Evolutionary conservation across 2,329 filamentous ascomycete genomes (phyloP).

Genomic region (Phoma sp.): DNA sequence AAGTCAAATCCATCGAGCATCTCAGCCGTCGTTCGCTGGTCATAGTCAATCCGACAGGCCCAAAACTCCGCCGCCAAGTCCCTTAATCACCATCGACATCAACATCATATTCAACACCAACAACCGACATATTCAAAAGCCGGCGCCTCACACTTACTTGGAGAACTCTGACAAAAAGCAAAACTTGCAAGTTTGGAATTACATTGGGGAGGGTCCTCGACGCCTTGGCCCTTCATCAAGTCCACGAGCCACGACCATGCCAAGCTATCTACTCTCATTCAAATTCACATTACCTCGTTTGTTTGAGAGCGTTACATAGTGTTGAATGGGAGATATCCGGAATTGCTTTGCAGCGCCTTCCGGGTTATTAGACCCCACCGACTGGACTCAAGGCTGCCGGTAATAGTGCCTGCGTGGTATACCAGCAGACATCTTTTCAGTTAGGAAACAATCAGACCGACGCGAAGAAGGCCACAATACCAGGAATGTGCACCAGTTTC

Average conservation of each 20-base stretch:
- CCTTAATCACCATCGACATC: not conserved
- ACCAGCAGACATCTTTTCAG: not conserved
- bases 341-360: not conserved
- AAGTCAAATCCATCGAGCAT: not conserved
- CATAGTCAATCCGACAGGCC: not conserved
- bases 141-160: too few relatives aligned
- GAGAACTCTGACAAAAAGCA: not conserved
- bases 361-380: constrained; percentile 13
- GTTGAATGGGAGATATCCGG: not conserved
- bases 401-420: not conserved
- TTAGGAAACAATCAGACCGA: not conserved
- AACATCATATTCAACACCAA: not conserved
- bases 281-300: not conserved
- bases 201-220: not conserved
- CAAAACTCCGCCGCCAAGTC: not conserved
- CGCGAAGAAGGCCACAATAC: not conserved
- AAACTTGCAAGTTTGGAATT: not conserved
- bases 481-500: constrained; percentile 32
- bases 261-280: not conserved
- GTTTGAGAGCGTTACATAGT: not conserved
- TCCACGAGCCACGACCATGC: constrained; percentile 4
- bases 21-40: not conserved
- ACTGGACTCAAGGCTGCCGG: constrained; percentile 3
- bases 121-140: not conserved
- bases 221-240: not conserved